Evolutionary conservation across 768 basidiomycete species (phyloP), one percentile per base, ranked within the genome.

Genomic region (Auricularia cornea): DNA sequence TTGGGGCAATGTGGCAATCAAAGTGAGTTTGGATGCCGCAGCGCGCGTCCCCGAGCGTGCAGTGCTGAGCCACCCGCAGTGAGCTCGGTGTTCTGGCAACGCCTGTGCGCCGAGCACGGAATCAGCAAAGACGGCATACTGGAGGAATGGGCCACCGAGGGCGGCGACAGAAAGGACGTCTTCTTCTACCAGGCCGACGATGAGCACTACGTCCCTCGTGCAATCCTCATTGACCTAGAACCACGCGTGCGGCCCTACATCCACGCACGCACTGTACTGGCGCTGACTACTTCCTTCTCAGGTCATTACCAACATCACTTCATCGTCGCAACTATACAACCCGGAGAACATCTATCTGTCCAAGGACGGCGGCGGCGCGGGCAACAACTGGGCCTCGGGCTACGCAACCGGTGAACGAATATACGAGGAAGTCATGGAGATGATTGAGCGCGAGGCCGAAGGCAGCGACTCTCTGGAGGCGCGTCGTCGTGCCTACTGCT

Each of bases 141-240:
- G 57, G 95, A 98, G 74, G 95, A 98, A 66, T 96, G 93, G 91
- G 94, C 95, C 5, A 91, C 89, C 1, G 94, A 95, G 69, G 92
- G 91, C 23, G 92, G 92, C 10, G 97, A 99, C 76, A 82, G 97
- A 69, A 99, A 98, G 72, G 97, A 99, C 76, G 96, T 97, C 30
- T 99, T 99, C 78, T 99, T 99, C 79, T 98, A 99, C 73, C 96
- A 98, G 74, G 97, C 97, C n/a, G 97, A 99, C 73, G 97, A 99
- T 71, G 97, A 98, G 73, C 95, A 97, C 70, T 99, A 98, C 75
- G 95, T 99, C 64, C 97, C 97, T 2, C 84, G 97, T 60, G 93
- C 97, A 3, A 96, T 99, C 65, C 82, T 99, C 41, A 87, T 98
- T 65, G 97, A 99, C 75, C 83, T 97, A 30, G 97, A 99, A 72